Evolutionary conservation across 805 yeast species (phyloP).

Genomic region (Wickerhamiella domercqiae): DNA sequence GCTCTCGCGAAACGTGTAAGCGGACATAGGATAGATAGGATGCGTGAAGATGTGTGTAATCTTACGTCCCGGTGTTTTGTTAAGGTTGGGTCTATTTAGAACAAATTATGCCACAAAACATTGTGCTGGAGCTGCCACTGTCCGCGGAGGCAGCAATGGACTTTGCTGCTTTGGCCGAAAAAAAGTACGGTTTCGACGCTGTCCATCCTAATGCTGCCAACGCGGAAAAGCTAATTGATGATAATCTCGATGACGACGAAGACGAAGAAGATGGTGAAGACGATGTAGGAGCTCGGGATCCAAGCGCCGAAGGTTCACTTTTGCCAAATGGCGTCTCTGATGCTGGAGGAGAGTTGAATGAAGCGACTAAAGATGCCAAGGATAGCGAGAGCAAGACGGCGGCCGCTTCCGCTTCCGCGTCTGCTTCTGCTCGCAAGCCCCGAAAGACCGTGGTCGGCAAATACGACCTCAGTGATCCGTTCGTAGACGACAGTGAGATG

Average conservation of each 20-base stretch:
- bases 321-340: too few relatives aligned
- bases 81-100: too few relatives aligned
- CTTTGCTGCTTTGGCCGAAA: slow-evolving; percentile 57
- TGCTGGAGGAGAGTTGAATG: not conserved
- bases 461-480: slow-evolving; percentile 86
- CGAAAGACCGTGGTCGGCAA: slow-evolving; percentile 25
- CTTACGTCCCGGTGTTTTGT: too few relatives aligned
- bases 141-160: slow-evolving; percentile 39
- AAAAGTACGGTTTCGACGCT: slow-evolving; percentile 65
- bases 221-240: slow-evolving; percentile 37
- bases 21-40: too few relatives aligned
- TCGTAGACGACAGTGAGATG: slow-evolving; percentile 87
- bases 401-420: slow-evolving; percentile 3
- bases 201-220: slow-evolving; percentile 52
- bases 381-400: slow-evolving; percentile 8
- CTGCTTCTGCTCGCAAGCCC: slow-evolving; percentile 17
- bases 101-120: slow-evolving; percentile 4
- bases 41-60: too few relatives aligned
- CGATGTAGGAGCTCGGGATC: slow-evolving; percentile 20
- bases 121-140: slow-evolving; percentile 14
- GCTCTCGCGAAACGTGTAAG: too few relatives aligned
- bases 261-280: slow-evolving; percentile 33
- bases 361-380: not conserved
- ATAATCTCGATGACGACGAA: slow-evolving; percentile 37
- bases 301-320: slow-evolving; percentile 19